Evolutionary conservation across 2,329 filamentous ascomycete genomes (phyloP), one percentile per base, ranked within the genome.

Genomic region (Pseudocercospora vitis): DNA sequence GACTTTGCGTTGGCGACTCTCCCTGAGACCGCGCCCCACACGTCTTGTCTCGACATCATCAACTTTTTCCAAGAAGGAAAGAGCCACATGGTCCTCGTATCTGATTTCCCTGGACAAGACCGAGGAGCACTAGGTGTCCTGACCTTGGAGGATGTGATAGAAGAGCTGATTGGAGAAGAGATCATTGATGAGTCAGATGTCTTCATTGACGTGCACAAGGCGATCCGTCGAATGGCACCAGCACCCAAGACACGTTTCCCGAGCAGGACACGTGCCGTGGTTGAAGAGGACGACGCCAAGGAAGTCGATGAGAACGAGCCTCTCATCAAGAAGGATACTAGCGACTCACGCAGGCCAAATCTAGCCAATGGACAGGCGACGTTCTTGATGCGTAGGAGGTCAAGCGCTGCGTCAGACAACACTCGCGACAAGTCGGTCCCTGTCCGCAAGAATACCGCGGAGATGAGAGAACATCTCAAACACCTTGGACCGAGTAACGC

Each of bases 21-120:
- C 5, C 94, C 95, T 1, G 94, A 99, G 72, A 99, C 94, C 0
- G 84, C 89, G 7, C 90, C 94, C 0, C 90, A 96, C 69, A 99
- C 94, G 0, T 96, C 91, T 75, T 99, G 94, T 70, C 75, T 99
- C 52, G 94, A 99, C 71, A 97, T 99, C 66, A 90, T 99, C 74
- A 99, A 99, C 75, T 99, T 96, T 73, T 99, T 99, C 77, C 94
- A 99, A 72, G 94, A 99, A 76, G 94, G 94, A 65, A 99, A 99
- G 71, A 96, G 91, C 1, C 94, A 99, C 72, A 96, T 99, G 91
- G 92, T 97, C 0, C 78, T 99, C 23, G 94, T 97, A 7, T 96
- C 92, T 0, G 89, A 96, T 66, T 82, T 76, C 60, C 94, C 94
- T 1, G 91, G 92, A n/a, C 89, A 95, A 61, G 86, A 95, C 65